phyloP scores from a whole-genome alignment of 2,329 filamentous ascomycete species.

The Leptosphaerulina australis region DNA sequence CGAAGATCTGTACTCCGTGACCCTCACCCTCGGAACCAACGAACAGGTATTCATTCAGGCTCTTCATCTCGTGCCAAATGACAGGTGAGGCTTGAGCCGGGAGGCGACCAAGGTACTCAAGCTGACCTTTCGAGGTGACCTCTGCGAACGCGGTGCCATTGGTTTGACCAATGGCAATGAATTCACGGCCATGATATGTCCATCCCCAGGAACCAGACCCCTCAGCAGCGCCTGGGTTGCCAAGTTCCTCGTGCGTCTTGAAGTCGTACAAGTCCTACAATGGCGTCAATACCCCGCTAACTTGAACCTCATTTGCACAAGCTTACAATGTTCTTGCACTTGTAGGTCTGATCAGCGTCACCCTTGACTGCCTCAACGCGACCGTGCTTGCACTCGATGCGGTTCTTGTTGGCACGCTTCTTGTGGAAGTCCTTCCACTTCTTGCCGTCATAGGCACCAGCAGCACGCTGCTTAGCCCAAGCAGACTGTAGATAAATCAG shows the following conservation, averaged over 20 bases:
- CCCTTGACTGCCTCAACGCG: slow-evolving; percentile 46
- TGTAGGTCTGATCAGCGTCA: slow-evolving; percentile 50
- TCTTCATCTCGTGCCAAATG: slow-evolving; percentile 61
- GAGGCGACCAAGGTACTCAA: slow-evolving; percentile 61
- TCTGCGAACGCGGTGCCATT: slow-evolving; percentile 63
- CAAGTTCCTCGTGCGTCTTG: slow-evolving; percentile 61
- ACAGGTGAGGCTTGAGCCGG: slow-evolving; percentile 53
- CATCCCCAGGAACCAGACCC: slow-evolving; percentile 60
- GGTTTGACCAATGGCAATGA: slow-evolving; percentile 61
- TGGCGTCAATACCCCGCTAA: slow-evolving; percentile 11
- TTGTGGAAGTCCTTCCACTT: slow-evolving; percentile 41
- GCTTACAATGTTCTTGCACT: slow-evolving; percentile 56
- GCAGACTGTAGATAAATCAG: slow-evolving; percentile 31
- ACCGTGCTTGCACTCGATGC: slow-evolving; percentile 45
- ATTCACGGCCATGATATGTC: slow-evolving; percentile 60
- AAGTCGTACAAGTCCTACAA: slow-evolving; percentile 61
- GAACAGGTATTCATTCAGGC: slow-evolving; percentile 49
- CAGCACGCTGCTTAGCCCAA: slow-evolving; percentile 41
- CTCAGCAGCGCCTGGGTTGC: slow-evolving; percentile 49
- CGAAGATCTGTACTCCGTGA: slow-evolving; percentile 67
- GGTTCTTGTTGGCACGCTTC: slow-evolving; percentile 36
- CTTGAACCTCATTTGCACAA: neutral
- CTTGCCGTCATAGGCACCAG: slow-evolving; percentile 41
- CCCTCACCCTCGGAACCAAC: slow-evolving; percentile 49
- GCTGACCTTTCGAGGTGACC: slow-evolving; percentile 55